A percentile compares a stretch with the other conserved stretches of the same genome.
Conservation (phyloP, 2,329 filamentous ascomycete genomes). For the Phialemonium atrogriseum region DNA sequence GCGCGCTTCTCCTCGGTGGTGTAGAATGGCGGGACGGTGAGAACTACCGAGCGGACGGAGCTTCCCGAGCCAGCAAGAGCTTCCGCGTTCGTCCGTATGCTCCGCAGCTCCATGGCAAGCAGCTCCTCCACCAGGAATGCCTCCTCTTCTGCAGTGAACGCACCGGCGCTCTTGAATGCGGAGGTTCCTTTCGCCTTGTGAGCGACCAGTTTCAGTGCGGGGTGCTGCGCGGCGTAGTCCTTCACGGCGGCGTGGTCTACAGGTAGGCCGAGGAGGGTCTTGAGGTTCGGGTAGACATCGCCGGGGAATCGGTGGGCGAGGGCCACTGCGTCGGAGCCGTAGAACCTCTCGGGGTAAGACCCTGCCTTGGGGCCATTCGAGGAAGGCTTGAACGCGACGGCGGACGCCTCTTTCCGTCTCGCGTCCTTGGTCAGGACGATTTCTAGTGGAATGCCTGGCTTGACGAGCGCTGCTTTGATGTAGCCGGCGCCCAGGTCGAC, state of each 20-base stretch:
- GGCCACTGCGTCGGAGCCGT: constrained; percentile 86
- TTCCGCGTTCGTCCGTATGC: constrained; percentile 84
- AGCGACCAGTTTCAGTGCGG: constrained; percentile 62
- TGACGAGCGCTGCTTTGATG: constrained; percentile 92
- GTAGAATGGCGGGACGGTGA: constrained; percentile 87
- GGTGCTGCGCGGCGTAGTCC: constrained; percentile 69
- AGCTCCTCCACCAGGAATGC: constrained; percentile 82
- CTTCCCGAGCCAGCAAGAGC: constrained; percentile 67
- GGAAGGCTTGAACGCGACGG: constrained; percentile 88
- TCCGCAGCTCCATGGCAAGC: constrained; percentile 91
- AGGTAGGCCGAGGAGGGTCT: constrained; percentile 74
- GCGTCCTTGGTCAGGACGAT: constrained; percentile 98
- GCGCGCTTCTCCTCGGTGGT: constrained; percentile 85
- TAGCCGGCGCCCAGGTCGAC: constrained; percentile 94
- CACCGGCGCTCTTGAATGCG: constrained; percentile 68
- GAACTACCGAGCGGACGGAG: constrained; percentile 70
- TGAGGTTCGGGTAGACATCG: constrained; percentile 93
- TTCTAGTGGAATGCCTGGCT: constrained; percentile 93
- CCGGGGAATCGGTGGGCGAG: constrained; percentile 80
- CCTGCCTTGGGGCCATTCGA: constrained; percentile 53
- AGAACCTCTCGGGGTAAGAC: constrained; percentile 77
- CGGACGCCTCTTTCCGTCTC: constrained; percentile 86
- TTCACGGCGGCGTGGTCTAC: constrained; percentile 52
- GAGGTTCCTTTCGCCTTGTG: constrained; percentile 58
- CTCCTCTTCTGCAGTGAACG: constrained; percentile 53